phyloP scores from a whole-genome alignment of 2,329 filamentous ascomycete genomes.

The Verticillium longisporum region DNA sequence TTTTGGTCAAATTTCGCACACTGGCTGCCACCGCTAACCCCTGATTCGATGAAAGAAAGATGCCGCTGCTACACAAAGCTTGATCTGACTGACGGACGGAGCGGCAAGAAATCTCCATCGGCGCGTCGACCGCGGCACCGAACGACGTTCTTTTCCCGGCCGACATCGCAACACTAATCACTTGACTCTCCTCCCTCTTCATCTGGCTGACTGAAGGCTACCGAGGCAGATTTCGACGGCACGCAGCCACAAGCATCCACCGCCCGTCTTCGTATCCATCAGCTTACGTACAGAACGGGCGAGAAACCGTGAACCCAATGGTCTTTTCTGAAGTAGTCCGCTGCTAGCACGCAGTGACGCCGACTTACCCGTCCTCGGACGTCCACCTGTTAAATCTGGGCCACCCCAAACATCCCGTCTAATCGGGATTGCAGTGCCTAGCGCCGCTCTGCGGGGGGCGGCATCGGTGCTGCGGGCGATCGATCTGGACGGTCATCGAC shows the following conservation, averaged over 20 bases:
- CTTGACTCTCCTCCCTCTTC: background rate
- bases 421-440: background rate
- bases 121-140: background rate
- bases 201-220: background rate
- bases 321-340: background rate
- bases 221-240: background rate
- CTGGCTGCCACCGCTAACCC: background rate
- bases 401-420: background rate
- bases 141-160: background rate
- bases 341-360: background rate
- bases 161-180: background rate
- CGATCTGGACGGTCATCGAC: background rate
- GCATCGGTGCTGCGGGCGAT: background rate
- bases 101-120: background rate
- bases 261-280: background rate
- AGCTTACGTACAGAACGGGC: background rate
- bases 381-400: background rate
- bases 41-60: background rate
- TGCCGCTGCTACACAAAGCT: background rate
- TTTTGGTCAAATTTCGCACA: background rate
- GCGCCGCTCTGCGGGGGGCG: background rate
- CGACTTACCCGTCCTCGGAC: background rate
- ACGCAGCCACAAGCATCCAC: background rate
- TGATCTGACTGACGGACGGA: background rate
- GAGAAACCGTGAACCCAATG: background rate